Conservation (phyloP, 495 filamentous ascomycete genomes). For the Aspergillus sparsus region DNA sequence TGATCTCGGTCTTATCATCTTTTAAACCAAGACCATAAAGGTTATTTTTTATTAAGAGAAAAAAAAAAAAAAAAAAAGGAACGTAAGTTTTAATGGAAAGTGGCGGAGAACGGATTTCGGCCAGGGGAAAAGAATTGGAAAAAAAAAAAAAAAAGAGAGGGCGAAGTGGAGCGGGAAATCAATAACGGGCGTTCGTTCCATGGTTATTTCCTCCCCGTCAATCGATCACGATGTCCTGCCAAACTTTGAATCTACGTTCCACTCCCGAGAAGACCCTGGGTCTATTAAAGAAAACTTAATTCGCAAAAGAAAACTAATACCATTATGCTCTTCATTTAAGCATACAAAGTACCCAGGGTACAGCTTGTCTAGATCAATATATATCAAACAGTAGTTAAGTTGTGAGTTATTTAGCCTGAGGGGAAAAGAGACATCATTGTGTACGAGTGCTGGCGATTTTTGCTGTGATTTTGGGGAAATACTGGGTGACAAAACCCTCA, state of each 20-base stretch:
- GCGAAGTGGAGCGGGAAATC: constrained; percentile 3
- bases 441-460: constrained; percentile 34
- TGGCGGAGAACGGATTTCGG: constrained; percentile 2
- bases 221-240: neutral
- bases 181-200: neutral
- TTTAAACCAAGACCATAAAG: neutral
- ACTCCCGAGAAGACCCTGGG: neutral
- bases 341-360: too few relatives aligned
- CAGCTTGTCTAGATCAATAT: neutral
- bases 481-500: constrained; percentile 53
- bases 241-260: neutral
- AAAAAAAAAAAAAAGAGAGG: neutral
- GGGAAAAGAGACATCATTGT: too few relatives aligned
- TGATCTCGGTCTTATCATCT: neutral
- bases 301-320: neutral
- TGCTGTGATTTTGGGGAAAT: constrained; percentile 51
- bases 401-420: too few relatives aligned
- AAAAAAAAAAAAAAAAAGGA: neutral
- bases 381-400: too few relatives aligned
- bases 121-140: neutral
- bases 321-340: neutral
- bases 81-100: neutral
- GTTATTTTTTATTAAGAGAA: neutral
- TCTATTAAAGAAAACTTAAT: neutral
- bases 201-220: neutral